A percentile compares a stretch with the other conserved stretches of the same genome.
Conservation (phyloP, 2,329 filamentous ascomycete genomes). For the Pestalotiopsis sp. region DNA sequence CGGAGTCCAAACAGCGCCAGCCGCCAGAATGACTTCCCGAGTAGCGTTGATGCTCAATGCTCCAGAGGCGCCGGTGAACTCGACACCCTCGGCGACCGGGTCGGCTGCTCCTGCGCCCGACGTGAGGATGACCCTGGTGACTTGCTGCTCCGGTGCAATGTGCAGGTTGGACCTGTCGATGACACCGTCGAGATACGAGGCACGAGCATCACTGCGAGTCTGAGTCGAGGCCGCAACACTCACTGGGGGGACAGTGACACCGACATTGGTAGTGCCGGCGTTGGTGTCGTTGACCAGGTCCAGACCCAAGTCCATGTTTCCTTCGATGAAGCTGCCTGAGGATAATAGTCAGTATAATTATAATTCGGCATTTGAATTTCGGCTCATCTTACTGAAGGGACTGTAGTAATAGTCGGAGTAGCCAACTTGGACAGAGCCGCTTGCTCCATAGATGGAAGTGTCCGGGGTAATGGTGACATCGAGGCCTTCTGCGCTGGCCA, state of each 20-base stretch:
- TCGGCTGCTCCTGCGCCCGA: background rate
- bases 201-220: conserved; percentile 7
- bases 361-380: background rate
- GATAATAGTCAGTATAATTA: background rate
- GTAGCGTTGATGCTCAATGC: conserved; percentile 38
- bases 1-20: conserved; percentile 43
- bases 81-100: conserved; percentile 1
- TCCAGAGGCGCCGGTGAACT: background rate
- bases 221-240: background rate
- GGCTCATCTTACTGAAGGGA: background rate
- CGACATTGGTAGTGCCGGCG: background rate
- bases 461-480: background rate
- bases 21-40: conserved; percentile 45
- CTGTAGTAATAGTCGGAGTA: conserved; percentile 9
- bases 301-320: conserved; percentile 8
- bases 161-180: conserved; percentile 7
- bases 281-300: conserved; percentile 8
- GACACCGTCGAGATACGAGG: conserved; percentile 1
- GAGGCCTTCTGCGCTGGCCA: background rate
- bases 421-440: background rate
- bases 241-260: conserved; percentile 3
- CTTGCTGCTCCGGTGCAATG: conserved; percentile 1
- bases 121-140: conserved; percentile 4
- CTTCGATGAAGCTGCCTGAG: conserved; percentile 1
- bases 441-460: conserved; percentile 5